phyloP scores from a whole-genome alignment of 2,329 filamentous ascomycete genomes.

The Sarocladiaceae sp. region DNA sequence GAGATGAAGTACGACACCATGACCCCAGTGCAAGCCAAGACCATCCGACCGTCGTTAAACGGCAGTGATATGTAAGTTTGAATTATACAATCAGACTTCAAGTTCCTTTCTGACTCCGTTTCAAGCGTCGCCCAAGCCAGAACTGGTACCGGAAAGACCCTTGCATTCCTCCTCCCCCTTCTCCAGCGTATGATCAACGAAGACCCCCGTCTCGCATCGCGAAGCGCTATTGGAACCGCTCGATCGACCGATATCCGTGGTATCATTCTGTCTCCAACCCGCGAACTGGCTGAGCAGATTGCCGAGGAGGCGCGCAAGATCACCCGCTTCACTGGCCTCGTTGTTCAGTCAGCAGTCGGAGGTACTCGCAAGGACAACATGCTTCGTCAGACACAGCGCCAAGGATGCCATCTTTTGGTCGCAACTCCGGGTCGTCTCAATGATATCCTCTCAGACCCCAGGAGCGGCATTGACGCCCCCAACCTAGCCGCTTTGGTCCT shows the following conservation, averaged over 20 bases:
- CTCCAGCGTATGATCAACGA: constrained; percentile 69
- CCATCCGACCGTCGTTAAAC: constrained; percentile 71
- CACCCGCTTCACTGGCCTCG: constrained; percentile 56
- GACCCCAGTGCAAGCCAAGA: constrained; percentile 86
- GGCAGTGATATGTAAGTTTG: constrained; percentile 72
- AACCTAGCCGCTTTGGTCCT: constrained; percentile 90
- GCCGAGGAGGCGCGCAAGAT: constrained; percentile 71
- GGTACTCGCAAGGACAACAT: constrained; percentile 72
- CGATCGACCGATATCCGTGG: constrained; percentile 57
- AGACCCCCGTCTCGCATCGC: constrained; percentile 54
- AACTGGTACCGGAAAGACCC: constrained; percentile 93
- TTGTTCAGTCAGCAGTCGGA: constrained; percentile 75
- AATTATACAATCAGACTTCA: not conserved
- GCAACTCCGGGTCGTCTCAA: constrained; percentile 84
- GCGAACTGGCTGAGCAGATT: constrained; percentile 77
- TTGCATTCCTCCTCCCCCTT: constrained; percentile 84
- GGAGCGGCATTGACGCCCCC: constrained; percentile 59
- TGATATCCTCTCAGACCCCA: constrained; percentile 67
- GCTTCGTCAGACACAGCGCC: constrained; percentile 58
- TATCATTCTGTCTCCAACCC: constrained; percentile 71
- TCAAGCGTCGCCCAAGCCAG: constrained; percentile 82
- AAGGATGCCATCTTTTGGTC: constrained; percentile 84
- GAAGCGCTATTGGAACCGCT: constrained; percentile 26
- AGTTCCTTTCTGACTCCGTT: not conserved
- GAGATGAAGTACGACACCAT: constrained; percentile 75